Conservation (phyloP, 768 basidiomycete species). For the Termitomyces titanicus region DNA sequence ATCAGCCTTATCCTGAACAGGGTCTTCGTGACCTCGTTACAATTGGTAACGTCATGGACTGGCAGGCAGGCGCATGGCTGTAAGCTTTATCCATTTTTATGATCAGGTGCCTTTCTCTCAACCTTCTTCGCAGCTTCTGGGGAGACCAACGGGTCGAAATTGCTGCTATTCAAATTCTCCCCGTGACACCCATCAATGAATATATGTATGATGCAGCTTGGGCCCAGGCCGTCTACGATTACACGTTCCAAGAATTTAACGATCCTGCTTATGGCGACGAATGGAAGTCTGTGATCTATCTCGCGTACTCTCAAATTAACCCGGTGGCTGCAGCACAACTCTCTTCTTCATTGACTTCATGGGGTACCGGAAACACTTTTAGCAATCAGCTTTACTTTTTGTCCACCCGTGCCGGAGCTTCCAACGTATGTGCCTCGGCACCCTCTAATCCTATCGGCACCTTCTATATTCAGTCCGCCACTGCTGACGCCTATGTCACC, state of each 20-base stretch:
- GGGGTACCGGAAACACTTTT: conserved; percentile 31
- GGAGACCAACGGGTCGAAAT: conserved; percentile 28
- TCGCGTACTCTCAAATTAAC: conserved; percentile 26
- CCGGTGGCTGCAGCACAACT: conserved; percentile 23
- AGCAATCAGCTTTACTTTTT: conserved; percentile 29
- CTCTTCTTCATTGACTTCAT: conserved; percentile 26
- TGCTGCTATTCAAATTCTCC: conserved; percentile 33
- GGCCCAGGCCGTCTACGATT: conserved; percentile 24
- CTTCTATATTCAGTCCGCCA: conserved; percentile 24
- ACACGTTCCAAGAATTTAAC: conserved; percentile 23
- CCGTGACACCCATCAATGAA: conserved; percentile 32
- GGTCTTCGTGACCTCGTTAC: conserved; percentile 26
- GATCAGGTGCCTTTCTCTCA: not conserved
- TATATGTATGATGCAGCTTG: conserved; percentile 29
- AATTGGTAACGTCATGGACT: conserved; percentile 34
- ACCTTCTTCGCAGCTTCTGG: conserved; percentile 23
- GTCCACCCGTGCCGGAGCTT: conserved; percentile 26
- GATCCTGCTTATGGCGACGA: conserved; percentile 24
- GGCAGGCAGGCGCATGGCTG: conserved; percentile 33
- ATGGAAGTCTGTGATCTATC: conserved; percentile 32
- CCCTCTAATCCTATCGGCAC: conserved; percentile 26
- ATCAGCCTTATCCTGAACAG: conserved; percentile 32
- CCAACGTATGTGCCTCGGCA: conserved; percentile 24
- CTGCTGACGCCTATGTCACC: conserved; percentile 20
- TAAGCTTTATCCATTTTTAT: conserved; percentile 13